Conservation (phyloP, 768 basidiomycete species). For the Dacryopinax spathularia region DNA sequence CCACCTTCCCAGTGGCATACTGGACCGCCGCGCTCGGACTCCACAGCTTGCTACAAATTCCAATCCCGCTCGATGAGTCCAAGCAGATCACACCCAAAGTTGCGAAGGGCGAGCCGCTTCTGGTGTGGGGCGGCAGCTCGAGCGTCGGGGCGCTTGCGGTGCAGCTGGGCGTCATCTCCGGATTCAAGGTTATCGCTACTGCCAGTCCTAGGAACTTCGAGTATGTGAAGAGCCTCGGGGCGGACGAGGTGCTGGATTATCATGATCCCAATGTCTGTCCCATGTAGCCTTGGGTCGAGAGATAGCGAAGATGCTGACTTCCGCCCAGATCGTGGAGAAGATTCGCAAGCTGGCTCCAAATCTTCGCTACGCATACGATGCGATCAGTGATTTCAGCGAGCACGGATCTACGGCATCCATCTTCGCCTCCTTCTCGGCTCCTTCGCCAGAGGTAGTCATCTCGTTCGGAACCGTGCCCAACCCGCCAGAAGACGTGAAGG, state of each 20-base stretch:
- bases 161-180: constrained; percentile 22
- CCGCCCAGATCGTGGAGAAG: neutral
- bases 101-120: neutral
- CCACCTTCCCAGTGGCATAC: constrained; percentile 37
- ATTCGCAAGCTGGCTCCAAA: neutral
- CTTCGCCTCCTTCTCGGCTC: neutral
- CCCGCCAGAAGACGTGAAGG: neutral
- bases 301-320: neutral
- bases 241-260: constrained; percentile 24
- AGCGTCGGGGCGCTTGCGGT: constrained; percentile 12
- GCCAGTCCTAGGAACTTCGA: constrained; percentile 27
- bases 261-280: constrained; percentile 9
- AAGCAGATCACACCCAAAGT: neutral
- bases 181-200: constrained; percentile 25
- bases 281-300: neutral
- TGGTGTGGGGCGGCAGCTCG: neutral
- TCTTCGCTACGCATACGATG: neutral
- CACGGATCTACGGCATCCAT: neutral
- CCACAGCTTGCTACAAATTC: constrained; percentile 18
- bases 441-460: neutral
- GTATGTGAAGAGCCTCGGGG: constrained; percentile 27
- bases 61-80: neutral
- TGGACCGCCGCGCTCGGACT: constrained; percentile 38
- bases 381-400: neutral
- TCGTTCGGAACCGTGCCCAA: too few relatives aligned